Base-by-base conservation (phyloP, 331 rosid species). In the Dryas integrifolia region DNA sequence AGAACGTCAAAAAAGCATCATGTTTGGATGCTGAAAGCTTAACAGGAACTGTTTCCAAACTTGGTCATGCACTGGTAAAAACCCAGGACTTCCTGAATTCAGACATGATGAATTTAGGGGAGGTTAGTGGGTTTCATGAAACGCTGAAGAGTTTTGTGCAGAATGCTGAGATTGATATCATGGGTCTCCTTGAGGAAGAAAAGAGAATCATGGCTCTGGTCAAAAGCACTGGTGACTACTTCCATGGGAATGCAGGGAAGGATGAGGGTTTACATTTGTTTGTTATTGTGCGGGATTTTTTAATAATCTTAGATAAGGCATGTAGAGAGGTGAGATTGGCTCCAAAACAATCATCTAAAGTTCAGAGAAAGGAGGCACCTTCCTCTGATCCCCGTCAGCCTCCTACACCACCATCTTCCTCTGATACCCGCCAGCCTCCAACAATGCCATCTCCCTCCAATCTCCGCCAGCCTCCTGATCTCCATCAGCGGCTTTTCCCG, bases 261-360 rank as follows among this genome's bases (percentile, higher is more conserved):
- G 97, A 95, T 65, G 99, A 95, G 75, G 99, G 99, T 69, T 74
- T 90, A 68, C 90, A 90, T 26, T 80, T 95, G 81, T 95, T 95
- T 68, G 70, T 73, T 41, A 73, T 92, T 53, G 92, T 95, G 18
- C 84, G 99, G 5, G 94, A 95, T 70, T 95, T 95, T 79, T 77
- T 95, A 63, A 50, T 95, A 78, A 95, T 95, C 86, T 44, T 95
- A 65, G 99, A 95, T 70, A 92, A 81, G 85, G 86, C 78, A 15
- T 95, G 99, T 82, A 87, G 63, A 70, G 96, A 95, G 75, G 79
- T 95, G 58, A 84, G 62, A 78, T 69, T 26, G 40, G 70, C 82
- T 63, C 84, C 72, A 30, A 92, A 77, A 74, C 87, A 65, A 72
- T 81, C 53, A 30, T 12, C 68, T 47, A 86, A 55, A 70, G 75